phyloP scores from a whole-genome alignment of 176 grass and related monocot genomes.

The Hyparrhenia diplandra region DNA sequence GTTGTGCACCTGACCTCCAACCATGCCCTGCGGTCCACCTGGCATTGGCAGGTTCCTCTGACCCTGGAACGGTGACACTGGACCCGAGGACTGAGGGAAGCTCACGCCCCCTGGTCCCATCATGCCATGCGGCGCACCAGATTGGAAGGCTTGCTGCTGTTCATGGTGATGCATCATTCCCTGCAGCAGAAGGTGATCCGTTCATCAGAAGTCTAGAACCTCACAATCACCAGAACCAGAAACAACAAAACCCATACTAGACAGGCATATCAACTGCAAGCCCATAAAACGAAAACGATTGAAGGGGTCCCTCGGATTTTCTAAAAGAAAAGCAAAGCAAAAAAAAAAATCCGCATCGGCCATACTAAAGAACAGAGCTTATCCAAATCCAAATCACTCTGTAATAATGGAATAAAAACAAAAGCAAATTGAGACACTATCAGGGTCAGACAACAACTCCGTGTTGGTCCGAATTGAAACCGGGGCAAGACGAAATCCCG shows the following conservation, averaged over 20 bases:
- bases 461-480: neutral
- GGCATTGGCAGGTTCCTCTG: conserved; percentile 41
- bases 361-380: neutral
- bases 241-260: neutral
- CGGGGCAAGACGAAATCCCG: neutral
- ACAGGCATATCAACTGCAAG: too few species aligned
- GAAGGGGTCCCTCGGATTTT: too few species aligned
- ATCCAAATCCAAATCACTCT: neutral
- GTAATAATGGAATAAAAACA: neutral
- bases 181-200: conserved; percentile 1
- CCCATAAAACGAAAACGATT: too few species aligned
- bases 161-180: conserved; percentile 59
- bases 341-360: neutral
- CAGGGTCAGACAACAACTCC: neutral
- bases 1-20: conserved; percentile 31
- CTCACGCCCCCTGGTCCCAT: conserved; percentile 32
- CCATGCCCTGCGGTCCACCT: conserved; percentile 34
- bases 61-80: conserved; percentile 32
- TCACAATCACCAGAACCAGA: neutral
- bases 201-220: conserved; percentile 10
- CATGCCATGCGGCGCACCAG: conserved; percentile 41
- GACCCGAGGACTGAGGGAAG: conserved; percentile 45
- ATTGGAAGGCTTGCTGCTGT: conserved; percentile 48
- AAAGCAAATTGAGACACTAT: neutral
- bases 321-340: conserved; percentile 1